Base-by-base conservation (phyloP, 148 eudicot genomes). In the Gaultheria prostrata region DNA sequence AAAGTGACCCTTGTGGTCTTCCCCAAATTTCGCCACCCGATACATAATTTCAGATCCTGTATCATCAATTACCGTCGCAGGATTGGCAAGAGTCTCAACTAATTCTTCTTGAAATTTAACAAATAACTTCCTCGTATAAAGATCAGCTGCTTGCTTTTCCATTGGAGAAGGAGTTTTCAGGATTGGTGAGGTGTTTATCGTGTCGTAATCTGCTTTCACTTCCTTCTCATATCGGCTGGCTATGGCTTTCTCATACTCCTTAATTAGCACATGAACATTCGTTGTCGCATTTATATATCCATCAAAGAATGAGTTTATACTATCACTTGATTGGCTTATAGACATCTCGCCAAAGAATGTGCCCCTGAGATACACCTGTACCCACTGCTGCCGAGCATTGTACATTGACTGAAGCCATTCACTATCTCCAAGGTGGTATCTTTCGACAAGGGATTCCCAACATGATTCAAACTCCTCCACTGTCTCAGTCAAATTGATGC, bases 141-240 rank as follows among this genome's bases (percentile, higher is more conserved):
- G 28, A 61, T 72, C 83, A 51, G 89, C 88, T 57, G 86, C 89
- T 83, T 89, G 89, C 65, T 89, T 86, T 84, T 89, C 91, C 89
- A 89, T 89, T 13, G 89, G 91, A 59, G 89, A 87, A n/a, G 89
- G 89, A 10, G 91, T 89, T 81, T 86, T 87, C 28, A 89, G 78
- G 17, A 86, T 69, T 17, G 89, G 89, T 50, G 57, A 79, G 39
- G 88, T 82, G 74, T 81, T 80, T n/a, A 82, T 39, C 12, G 91
- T 87, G 18, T 87, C 83, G 28, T 69, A 83, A 79, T 89, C 91
- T 21, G 87, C 88, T 78, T 84, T 88, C 10, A 87, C 77, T 87
- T 89, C 91, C 85, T 85, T 86, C 84, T 87, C 87, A 71, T 70
- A 73, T 70, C 86, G 69, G 71, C 70, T 86, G 54, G 77, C 85